phyloP scores from a whole-genome alignment of 2,329 filamentous ascomycete genomes.

The Hortaea sp. region DNA sequence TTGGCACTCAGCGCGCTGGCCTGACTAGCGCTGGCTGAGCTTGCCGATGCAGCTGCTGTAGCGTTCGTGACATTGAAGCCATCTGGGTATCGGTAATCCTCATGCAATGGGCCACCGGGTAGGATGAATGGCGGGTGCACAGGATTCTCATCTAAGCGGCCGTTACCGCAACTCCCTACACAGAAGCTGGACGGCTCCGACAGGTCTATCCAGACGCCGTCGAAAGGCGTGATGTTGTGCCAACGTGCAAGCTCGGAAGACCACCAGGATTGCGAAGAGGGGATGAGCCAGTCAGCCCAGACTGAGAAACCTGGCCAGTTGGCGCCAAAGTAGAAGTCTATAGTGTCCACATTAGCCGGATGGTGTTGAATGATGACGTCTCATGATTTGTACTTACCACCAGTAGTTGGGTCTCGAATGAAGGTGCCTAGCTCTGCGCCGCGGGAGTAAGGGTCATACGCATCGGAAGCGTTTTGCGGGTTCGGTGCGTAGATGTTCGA shows the following conservation, averaged over 20 bases:
- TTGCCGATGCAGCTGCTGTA: constrained; percentile 54
- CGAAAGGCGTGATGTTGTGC: constrained; percentile 10
- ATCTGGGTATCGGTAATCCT: constrained; percentile 56
- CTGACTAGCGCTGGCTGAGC: constrained; percentile 44
- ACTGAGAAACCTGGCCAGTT: constrained; percentile 10
- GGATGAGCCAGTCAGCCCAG: constrained; percentile 14
- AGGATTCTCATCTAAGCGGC: constrained; percentile 9
- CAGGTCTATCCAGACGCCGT: constrained; percentile 20
- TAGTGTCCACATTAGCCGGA: neutral
- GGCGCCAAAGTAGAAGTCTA: constrained; percentile 34
- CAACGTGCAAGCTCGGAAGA: constrained; percentile 10
- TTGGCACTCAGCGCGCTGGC: constrained; percentile 25
- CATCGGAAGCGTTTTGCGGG: constrained; percentile 56
- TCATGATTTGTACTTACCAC: constrained; percentile 8
- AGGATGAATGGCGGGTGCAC: constrained; percentile 56
- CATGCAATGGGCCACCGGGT: constrained; percentile 52
- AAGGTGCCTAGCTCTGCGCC: constrained; percentile 41
- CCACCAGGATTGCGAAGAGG: constrained; percentile 12
- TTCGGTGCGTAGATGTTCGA: constrained; percentile 61
- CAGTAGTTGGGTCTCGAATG: constrained; percentile 45
- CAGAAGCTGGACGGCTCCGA: constrained; percentile 16
- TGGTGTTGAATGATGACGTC: neutral
- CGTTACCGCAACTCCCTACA: constrained; percentile 15
- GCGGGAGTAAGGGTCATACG: constrained; percentile 38
- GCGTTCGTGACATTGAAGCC: constrained; percentile 59